These are phyloP conservation scores for Kluyveromyces wickerhamii DNA, from an alignment of 805 yeast genomes.

Conservation along the genomic window DNA sequence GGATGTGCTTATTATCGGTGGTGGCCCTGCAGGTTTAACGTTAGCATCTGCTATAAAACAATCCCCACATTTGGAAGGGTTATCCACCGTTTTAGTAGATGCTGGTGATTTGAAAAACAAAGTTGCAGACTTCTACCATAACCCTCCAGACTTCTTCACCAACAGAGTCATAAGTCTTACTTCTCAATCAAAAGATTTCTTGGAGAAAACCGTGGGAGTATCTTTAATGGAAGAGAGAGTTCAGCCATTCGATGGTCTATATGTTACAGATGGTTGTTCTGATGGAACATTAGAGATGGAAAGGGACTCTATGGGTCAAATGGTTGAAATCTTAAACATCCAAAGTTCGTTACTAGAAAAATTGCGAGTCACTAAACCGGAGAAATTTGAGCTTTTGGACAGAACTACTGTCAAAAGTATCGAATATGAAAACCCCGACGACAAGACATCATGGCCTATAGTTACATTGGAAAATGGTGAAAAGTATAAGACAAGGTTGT, in stretches of 20 bases:
- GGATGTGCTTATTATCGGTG: slow-evolving; percentile 87
- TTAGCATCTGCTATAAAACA: slow-evolving; percentile 72
- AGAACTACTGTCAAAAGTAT: slow-evolving; percentile 61
- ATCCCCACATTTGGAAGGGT: slow-evolving; percentile 51
- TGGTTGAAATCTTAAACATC: slow-evolving; percentile 82
- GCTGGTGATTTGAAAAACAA: slow-evolving; percentile 51
- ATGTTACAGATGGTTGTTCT: slow-evolving; percentile 78
- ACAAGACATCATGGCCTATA: slow-evolving; percentile 61
- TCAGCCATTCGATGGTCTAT: slow-evolving; percentile 70
- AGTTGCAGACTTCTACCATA: slow-evolving; percentile 32
- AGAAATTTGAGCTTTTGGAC: slow-evolving; percentile 43
- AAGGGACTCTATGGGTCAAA: slow-evolving; percentile 53
- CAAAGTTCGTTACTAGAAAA: slow-evolving; percentile 63
- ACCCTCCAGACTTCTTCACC: slow-evolving; percentile 43
- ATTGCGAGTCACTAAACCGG: slow-evolving; percentile 36
- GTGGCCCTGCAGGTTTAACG: slow-evolving; percentile 95
- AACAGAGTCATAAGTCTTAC: slow-evolving; percentile 85
- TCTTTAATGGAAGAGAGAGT: slow-evolving; percentile 62
- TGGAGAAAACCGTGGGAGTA: slow-evolving; percentile 73
- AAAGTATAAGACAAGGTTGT: slow-evolving; percentile 54
- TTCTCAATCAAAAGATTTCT: slow-evolving; percentile 62
- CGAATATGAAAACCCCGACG: slow-evolving; percentile 26
- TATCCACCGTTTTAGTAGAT: slow-evolving; percentile 66
- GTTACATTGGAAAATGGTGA: slow-evolving; percentile 63
- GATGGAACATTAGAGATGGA: slow-evolving; percentile 68